phyloP scores from a whole-genome alignment of 805 yeast species.

The Saturnispora besseyi region DNA sequence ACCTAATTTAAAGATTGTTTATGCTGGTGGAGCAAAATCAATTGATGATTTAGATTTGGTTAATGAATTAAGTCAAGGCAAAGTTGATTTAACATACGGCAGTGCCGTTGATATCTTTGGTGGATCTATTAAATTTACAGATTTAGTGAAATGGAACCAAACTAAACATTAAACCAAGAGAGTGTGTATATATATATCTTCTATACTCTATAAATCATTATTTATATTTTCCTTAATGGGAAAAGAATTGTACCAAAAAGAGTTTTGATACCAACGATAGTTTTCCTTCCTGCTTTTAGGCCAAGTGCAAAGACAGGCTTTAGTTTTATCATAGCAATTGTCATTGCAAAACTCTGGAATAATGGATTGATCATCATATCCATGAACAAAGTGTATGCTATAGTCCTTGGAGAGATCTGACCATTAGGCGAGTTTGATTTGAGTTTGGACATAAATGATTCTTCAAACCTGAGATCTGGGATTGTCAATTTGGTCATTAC shows the following conservation, averaged over 20 bases:
- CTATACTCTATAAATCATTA: not conserved
- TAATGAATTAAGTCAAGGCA: constrained; percentile 58
- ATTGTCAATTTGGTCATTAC: constrained; percentile 16
- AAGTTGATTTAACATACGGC: constrained; percentile 88
- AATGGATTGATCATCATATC: constrained; percentile 51
- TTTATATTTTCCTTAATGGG: not conserved
- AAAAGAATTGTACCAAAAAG: constrained; percentile 8
- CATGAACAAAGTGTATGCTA: constrained; percentile 38
- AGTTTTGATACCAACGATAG: constrained; percentile 13
- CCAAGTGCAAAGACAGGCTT: constrained; percentile 26
- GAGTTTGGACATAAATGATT: constrained; percentile 42
- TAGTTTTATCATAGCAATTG: constrained; percentile 28
- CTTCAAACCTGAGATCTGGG: constrained; percentile 64
- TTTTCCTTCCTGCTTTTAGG: constrained; percentile 12
- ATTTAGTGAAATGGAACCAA: constrained; percentile 70
- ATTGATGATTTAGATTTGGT: constrained; percentile 63
- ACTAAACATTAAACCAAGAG: not conserved
- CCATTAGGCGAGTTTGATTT: constrained; percentile 13
- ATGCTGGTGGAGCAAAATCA: constrained; percentile 94
- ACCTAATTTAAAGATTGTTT: constrained; percentile 60
- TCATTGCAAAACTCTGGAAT: constrained; percentile 44
- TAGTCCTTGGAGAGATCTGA: constrained; percentile 31
- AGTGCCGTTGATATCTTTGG: constrained; percentile 94
- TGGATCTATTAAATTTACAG: constrained; percentile 74
- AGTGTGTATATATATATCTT: not conserved